Percentiles rank a stretch among this genome's conserved stretches.
Evolutionary conservation across 108 stramenopile genomes (phyloP).

Genomic region (Cyclotella baltica): DNA sequence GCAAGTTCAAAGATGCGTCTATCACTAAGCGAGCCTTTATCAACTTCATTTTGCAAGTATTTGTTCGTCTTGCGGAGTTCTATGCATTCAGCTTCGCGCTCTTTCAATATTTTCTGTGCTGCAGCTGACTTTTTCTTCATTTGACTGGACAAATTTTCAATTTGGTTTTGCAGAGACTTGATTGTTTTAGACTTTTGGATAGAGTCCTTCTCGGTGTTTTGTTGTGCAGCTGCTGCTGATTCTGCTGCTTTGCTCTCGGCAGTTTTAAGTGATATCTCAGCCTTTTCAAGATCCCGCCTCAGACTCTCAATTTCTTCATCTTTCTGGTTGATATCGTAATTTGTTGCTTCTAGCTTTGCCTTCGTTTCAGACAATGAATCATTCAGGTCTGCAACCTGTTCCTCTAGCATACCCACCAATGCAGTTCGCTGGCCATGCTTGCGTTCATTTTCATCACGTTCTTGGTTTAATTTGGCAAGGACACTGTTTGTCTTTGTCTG

Average conservation of each 20-base stretch:
- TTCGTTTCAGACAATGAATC: constrained; percentile 77
- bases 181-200: constrained; percentile 56
- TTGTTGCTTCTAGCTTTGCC: constrained; percentile 79
- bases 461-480: constrained; percentile 76
- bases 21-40: constrained; percentile 87
- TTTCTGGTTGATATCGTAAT: constrained; percentile 79
- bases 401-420: constrained; percentile 89
- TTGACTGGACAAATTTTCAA: constrained; percentile 78
- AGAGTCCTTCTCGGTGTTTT: constrained; percentile 54
- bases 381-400: constrained; percentile 83
- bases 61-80: constrained; percentile 75
- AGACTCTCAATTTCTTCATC: constrained; percentile 64
- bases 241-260: constrained; percentile 67
- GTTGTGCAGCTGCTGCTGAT: constrained; percentile 61
- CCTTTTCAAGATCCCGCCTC: constrained; percentile 59
- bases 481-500: constrained; percentile 76
- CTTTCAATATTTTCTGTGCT: constrained; percentile 84
- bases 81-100: constrained; percentile 79
- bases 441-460: constrained; percentile 77
- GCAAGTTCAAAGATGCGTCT: constrained; percentile 90
- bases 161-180: constrained; percentile 74
- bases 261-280: constrained; percentile 47
- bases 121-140: constrained; percentile 87
- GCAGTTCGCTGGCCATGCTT: constrained; percentile 91
- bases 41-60: constrained; percentile 82